Evolutionary conservation across 306 rosid genomes (phyloP).

Genomic region (Vigna nakashimae): DNA sequence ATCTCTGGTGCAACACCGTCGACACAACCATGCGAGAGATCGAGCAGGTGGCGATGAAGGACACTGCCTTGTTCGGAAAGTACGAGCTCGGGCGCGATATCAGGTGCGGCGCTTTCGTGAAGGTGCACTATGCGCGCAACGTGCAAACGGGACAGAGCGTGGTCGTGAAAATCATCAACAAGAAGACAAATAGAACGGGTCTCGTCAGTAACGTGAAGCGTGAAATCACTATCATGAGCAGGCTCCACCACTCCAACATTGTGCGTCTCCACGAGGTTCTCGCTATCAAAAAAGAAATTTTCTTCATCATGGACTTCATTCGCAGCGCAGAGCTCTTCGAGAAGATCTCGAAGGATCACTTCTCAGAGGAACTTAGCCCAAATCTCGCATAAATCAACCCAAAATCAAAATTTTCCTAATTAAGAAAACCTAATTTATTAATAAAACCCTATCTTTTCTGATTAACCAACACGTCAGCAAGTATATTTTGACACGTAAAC

Average conservation of each 20-base stretch:
- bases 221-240: slow-evolving; percentile 55
- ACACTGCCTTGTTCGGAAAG: slow-evolving; percentile 50
- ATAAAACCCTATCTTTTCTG: too few species aligned
- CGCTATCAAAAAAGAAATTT: slow-evolving; percentile 53
- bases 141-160: slow-evolving; percentile 53
- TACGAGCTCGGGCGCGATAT: slow-evolving; percentile 54
- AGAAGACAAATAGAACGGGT: slow-evolving; percentile 43
- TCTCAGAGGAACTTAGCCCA: slow-evolving; percentile 51
- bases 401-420: too few species aligned
- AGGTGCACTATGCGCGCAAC: slow-evolving; percentile 55
- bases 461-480: too few species aligned
- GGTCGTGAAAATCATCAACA: slow-evolving; percentile 55
- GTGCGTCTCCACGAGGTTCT: slow-evolving; percentile 56
- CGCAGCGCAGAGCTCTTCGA: slow-evolving; percentile 55
- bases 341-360: slow-evolving; percentile 48
- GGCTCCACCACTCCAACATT: slow-evolving; percentile 52
- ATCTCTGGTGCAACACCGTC: slow-evolving; percentile 43
- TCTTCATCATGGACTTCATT: slow-evolving; percentile 49
- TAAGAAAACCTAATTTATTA: too few species aligned
- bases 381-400: too few species aligned
- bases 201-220: slow-evolving; percentile 53
- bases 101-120: slow-evolving; percentile 62
- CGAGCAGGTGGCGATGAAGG: slow-evolving; percentile 33
- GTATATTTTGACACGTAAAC: too few species aligned
- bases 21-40: slow-evolving; percentile 54